Percentiles rank a stretch among this genome's conserved stretches.
phyloP scores from a whole-genome alignment of 2,329 filamentous ascomycete species.

The Gaeumannomyces tritici region DNA sequence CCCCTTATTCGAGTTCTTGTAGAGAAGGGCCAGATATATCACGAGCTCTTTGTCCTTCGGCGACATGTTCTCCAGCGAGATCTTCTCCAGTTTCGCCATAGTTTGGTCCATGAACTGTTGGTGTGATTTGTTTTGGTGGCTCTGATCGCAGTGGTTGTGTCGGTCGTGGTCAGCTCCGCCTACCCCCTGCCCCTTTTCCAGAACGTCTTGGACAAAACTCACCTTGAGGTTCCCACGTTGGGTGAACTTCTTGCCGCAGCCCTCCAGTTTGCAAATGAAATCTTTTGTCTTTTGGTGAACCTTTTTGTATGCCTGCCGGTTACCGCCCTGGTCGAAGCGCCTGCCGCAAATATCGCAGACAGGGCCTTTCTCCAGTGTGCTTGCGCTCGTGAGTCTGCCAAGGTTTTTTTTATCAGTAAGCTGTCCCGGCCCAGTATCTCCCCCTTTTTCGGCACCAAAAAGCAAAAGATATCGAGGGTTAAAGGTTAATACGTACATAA shows the following conservation, averaged over 20 bases:
- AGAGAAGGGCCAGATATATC: constrained; percentile 73
- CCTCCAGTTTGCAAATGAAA: constrained; percentile 71
- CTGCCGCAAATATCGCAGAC: constrained; percentile 72
- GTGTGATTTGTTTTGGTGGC: constrained; percentile 93
- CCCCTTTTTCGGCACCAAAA: too few species aligned
- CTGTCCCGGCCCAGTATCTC: too few species aligned
- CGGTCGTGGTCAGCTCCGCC: too few species aligned
- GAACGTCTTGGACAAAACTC: constrained; percentile 9
- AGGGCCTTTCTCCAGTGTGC: constrained; percentile 82
- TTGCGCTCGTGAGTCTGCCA: constrained; percentile 71
- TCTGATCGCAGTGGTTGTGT: constrained; percentile 31
- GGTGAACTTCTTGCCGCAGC: constrained; percentile 81
- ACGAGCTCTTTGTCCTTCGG: constrained; percentile 66
- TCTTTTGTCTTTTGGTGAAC: constrained; percentile 67
- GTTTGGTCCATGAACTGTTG: constrained; percentile 60
- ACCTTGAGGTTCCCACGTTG: constrained; percentile 90
- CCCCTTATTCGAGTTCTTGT: constrained; percentile 97
- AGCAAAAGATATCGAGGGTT: not conserved
- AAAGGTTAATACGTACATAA: constrained; percentile 45
- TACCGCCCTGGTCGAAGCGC: constrained; percentile 75
- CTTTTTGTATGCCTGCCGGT: constrained; percentile 73
- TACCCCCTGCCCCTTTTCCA: too few species aligned
- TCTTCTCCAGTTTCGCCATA: constrained; percentile 58
- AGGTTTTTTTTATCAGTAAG: not conserved
- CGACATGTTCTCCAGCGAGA: constrained; percentile 52